Evolutionary conservation across 306 rosid genomes (phyloP), one percentile per base, ranked within the genome.

Genomic region (Astragalus glycyphyllos): DNA sequence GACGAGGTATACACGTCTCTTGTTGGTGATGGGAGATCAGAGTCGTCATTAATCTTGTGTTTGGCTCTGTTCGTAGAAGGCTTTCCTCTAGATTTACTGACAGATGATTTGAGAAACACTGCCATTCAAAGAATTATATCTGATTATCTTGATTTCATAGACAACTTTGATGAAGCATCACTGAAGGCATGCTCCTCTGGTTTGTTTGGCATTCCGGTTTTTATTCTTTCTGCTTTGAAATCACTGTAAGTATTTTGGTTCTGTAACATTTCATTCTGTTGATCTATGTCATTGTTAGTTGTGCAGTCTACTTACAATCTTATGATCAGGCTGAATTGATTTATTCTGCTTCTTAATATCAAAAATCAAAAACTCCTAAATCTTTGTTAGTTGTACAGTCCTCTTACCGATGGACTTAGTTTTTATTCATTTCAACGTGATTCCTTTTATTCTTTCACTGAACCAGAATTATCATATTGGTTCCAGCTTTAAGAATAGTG

Each of bases 31-130:
- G 87, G 75, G 46, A 80, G 73, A 70, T 80, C 89, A 63, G 84
- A 80, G 45, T 49, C 59, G 23, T 85, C 94, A 3, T 73, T 83
- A 40, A 61, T 84, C 60, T 65, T 87, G 71, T 40, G 83, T 68
- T 75, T 87, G 68, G 88, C 96, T 50, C 77, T 93, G 77, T 77
- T 87, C 72, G 46, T 79, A 35, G 98, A 93, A 83, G 97, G 96
- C 16, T 90, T 93, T 73, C 89, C 98, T 5, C 65, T 93, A 62
- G 77, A 86, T 78, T 66, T 86, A 64, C 81, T 93, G 48, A 81
- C 98, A 7, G 92, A 85, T 29, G 80, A 79, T 70, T 74, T 84
- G 84, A 88, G 74, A 84, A 81, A 79, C 40, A 74, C 63, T 74
- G 80, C 80, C 42, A 48, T 78, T 57, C 79, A 85, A 74, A 83